Base-by-base conservation (phyloP, 139 green algal genomes). In the Closterium sp. region DNA sequence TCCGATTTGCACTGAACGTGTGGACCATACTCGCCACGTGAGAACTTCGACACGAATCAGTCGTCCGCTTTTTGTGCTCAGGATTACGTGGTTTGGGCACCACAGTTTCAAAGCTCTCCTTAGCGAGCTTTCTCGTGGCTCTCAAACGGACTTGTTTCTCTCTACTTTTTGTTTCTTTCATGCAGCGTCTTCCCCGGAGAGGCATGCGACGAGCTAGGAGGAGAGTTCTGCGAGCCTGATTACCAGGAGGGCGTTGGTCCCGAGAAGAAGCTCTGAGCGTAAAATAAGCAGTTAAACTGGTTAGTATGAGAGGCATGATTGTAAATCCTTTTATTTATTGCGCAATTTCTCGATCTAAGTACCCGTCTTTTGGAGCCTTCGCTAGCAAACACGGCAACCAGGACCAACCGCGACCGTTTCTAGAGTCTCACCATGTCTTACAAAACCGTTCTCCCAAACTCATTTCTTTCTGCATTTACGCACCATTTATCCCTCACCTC, bases 141-240 rank as follows among this genome's bases (percentile, higher is more conserved):
- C 19, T 24, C 19, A 6, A 79, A 22, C 5, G 62, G 62, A 13
- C 62, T 89, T 2, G 5, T 89, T 89, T 89, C 86, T 89, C 29
- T 34, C 31, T 24, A 21, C 50, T 19, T 21, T 5, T 92, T 91
- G 30, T 70, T 28, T 84, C 29, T 42, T 92, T 28, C 87, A 9
- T 95, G 90, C 90, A 95, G 92, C 21, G 92, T 95, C 9, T 95
- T 95, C 30, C 92, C 92, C 88, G 92, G 84, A 38, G 92, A 95
- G 86, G 92, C 92, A 30, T 95, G 92, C 31, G 92, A 95, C 91
- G 92, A 95, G 28, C 90, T 95, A 30, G 92, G 92, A 30, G 92
- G 92, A 34, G 92, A 95, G 70, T 95, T 95, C 84, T 95, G 92
- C 91, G 90, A 93, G 38, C 89, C 92, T 27, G 45, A 70, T 24